Conservation (phyloP, 2,329 filamentous ascomycete genomes). For the Ophiosphaerella korrae region DNA sequence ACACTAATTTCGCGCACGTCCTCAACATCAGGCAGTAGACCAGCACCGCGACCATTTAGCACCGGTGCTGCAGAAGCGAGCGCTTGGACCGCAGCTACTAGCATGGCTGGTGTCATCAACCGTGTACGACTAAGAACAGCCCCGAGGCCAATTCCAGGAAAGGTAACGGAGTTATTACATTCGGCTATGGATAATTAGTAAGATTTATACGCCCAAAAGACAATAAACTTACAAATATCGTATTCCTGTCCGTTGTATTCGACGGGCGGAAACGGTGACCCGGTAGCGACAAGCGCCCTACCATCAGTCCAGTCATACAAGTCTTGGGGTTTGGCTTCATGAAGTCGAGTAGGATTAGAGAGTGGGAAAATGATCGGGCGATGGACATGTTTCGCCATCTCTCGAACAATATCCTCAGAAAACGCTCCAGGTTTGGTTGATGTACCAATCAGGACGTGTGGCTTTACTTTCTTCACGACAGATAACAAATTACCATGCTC, state of each 20-base stretch:
- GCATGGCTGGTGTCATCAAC: constrained; percentile 75
- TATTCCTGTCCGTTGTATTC: constrained; percentile 60
- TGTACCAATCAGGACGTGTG: constrained; percentile 82
- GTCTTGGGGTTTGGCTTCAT: constrained; percentile 80
- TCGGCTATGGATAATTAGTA: constrained; percentile 62
- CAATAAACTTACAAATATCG: constrained; percentile 57
- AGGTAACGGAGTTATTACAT: constrained; percentile 87
- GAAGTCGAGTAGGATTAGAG: constrained; percentile 82
- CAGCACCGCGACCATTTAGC: constrained; percentile 63
- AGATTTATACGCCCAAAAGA: not conserved
- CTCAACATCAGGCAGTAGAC: constrained; percentile 76
- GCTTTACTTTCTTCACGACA: constrained; percentile 72
- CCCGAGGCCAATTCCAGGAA: constrained; percentile 84
- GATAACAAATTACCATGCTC: constrained; percentile 64
- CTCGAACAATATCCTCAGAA: constrained; percentile 72
- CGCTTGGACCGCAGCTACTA: constrained; percentile 77
- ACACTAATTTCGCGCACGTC: constrained; percentile 78
- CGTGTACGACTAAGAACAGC: constrained; percentile 71
- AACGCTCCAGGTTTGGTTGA: constrained; percentile 79
- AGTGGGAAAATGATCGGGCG: constrained; percentile 87
- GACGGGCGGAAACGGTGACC: constrained; percentile 80
- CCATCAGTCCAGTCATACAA: constrained; percentile 79
- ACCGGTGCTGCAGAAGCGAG: constrained; percentile 75
- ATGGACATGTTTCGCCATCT: constrained; percentile 75
- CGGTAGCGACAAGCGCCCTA: constrained; percentile 78